Evolutionary conservation across 768 basidiomycete genomes (phyloP).

Genomic region (Kwoniella sp.): DNA sequence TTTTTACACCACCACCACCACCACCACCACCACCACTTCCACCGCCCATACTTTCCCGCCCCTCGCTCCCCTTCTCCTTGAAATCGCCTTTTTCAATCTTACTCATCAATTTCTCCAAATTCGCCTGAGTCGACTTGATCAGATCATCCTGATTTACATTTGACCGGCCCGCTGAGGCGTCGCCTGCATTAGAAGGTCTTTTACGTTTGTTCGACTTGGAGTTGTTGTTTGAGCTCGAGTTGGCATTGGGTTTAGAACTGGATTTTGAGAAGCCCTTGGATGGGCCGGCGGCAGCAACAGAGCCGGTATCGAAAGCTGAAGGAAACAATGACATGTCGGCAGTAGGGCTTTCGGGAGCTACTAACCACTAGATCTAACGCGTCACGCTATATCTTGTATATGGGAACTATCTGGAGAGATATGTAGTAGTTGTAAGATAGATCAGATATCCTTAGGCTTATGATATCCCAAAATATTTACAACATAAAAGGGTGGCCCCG

Average conservation of each 20-base stretch:
- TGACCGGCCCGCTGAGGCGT: not conserved
- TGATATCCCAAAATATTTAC: too few species aligned
- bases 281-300: conserved; percentile 22
- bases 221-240: not conserved
- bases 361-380: too few species aligned
- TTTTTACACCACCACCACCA: conserved; percentile 12
- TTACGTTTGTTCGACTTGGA: conserved; percentile 39
- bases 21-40: not conserved
- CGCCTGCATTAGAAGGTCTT: conserved; percentile 22
- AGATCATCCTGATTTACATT: conserved; percentile 17
- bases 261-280: conserved; percentile 13
- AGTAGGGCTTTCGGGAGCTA: too few species aligned
- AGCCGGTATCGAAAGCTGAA: conserved; percentile 37
- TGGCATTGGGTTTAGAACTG: conserved; percentile 1
- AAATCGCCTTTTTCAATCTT: conserved; percentile 40
- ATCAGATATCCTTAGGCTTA: too few species aligned
- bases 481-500: too few species aligned
- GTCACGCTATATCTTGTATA: too few species aligned
- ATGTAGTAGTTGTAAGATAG: too few species aligned
- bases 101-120: conserved; percentile 52
- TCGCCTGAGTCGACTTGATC: conserved; percentile 38
- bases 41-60: conserved; percentile 34
- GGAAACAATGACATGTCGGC: conserved; percentile 44
- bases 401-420: not conserved
- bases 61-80: conserved; percentile 23